Percentiles rank a stretch among this genome's conserved stretches.
Conservation (phyloP, 495 filamentous ascomycete species). For the Parathielavia hyrcaniae region DNA sequence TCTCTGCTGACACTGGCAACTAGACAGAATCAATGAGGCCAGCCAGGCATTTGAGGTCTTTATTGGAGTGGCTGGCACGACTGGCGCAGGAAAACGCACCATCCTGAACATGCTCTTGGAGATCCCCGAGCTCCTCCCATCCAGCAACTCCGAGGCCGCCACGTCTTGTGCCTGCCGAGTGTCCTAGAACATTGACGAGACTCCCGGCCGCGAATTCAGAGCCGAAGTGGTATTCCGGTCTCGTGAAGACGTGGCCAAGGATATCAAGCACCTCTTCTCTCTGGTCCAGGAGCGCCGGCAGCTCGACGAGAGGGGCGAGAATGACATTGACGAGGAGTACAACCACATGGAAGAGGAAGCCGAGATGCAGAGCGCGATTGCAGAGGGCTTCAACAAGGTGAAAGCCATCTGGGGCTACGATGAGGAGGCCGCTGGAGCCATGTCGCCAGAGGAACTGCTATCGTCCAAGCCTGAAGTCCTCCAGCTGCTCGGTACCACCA, state of each 20-base stretch:
- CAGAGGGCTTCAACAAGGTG: constrained; percentile 3
- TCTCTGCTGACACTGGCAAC: not conserved
- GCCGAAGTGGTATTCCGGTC: constrained; percentile 20
- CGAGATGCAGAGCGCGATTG: not conserved
- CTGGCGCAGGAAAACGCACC: constrained; percentile 27
- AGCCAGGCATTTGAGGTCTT: constrained; percentile 16
- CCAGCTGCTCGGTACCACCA: constrained; percentile 9
- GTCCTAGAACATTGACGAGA: constrained; percentile 15
- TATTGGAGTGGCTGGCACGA: constrained; percentile 23
- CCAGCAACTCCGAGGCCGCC: constrained; percentile 18
- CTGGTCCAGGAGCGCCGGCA: not conserved
- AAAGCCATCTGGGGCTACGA: constrained; percentile 6
- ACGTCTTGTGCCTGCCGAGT: constrained; percentile 26
- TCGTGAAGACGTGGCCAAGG: constrained; percentile 11
- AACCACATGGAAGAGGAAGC: not conserved
- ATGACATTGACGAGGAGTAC: not conserved
- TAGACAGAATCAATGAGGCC: not conserved
- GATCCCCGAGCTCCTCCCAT: constrained; percentile 20
- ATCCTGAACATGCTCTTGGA: constrained; percentile 22
- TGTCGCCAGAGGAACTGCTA: constrained; percentile 18
- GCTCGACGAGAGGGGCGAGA: not conserved
- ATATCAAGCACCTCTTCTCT: constrained; percentile 14
- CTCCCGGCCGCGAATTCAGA: constrained; percentile 11
- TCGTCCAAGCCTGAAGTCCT: not conserved
- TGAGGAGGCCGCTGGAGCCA: constrained; percentile 20